Conservation (phyloP, 1,284 basidiomycete genomes). For the Cryptococcus wingfieldii region DNA sequence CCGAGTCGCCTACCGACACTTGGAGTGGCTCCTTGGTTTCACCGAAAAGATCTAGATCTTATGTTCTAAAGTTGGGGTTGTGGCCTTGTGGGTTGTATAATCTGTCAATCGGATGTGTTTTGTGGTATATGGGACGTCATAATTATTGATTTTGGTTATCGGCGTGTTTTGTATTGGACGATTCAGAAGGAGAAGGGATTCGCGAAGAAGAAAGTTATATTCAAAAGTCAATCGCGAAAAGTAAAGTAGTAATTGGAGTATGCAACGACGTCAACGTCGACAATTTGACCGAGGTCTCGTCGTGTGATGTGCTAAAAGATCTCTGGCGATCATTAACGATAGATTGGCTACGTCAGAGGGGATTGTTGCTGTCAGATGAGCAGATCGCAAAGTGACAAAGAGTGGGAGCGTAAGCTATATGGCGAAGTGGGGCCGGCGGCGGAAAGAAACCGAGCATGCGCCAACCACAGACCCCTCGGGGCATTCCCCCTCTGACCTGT, state of each 20-base stretch:
- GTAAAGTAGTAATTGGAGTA: not conserved
- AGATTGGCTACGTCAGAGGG: too few species aligned
- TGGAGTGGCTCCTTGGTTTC: constrained; percentile 22
- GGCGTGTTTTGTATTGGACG: not conserved
- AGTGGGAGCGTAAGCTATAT: too few species aligned
- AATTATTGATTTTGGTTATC: too few species aligned
- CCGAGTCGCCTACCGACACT: constrained; percentile 13
- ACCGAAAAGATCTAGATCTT: constrained; percentile 10
- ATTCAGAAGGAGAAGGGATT: not conserved
- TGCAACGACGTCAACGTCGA: not conserved
- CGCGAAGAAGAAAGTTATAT: too few species aligned
- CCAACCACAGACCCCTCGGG: too few species aligned
- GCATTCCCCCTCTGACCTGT: too few species aligned
- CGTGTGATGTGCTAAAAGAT: not conserved
- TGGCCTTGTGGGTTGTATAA: not conserved
- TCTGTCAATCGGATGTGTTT: not conserved
- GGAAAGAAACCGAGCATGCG: too few species aligned
- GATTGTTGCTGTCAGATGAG: too few species aligned
- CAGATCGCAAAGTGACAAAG: too few species aligned
- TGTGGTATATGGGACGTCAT: not conserved
- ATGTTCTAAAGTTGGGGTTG: too few species aligned
- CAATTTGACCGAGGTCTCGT: not conserved
- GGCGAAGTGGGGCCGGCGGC: too few species aligned
- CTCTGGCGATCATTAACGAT: too few species aligned
- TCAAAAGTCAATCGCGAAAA: not conserved